Base-by-base conservation (phyloP, 768 basidiomycete species). In the Lentinula boryana region DNA sequence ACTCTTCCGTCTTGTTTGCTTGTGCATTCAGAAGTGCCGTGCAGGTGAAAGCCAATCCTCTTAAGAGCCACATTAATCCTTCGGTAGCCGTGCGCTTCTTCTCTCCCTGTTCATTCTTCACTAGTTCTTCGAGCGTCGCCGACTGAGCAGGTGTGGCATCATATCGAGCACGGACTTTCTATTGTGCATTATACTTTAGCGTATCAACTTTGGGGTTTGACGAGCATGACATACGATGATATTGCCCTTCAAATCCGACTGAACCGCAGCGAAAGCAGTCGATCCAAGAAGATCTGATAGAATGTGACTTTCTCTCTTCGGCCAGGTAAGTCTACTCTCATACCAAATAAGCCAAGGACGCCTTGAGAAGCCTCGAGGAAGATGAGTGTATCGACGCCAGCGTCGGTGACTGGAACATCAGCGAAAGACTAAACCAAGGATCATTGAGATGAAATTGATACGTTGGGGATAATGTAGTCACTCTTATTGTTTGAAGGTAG, bases 141-240 rank as follows among this genome's bases (percentile, higher is more conserved):
- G 89, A 93, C 63, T 83, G 65, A 1, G 73, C 72, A 1, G 91
- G 86, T 4, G 80, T 74, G 0, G 89, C 84, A 27, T 87, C 78
- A 71, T 91, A 92, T 48, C 93, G 86, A 15, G 86, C 79, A 58
- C 87, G 84, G 61, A 97, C 87, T 95, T 99, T 99, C 96, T 97
- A 69, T 35, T 38, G 54, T 48, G 33, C 31, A 55, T 38, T 43
- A 35, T 16, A 58, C n/a, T 60, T 43, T 32, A 33, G 40, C 6
- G 51, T 32, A 50, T 43, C 46, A 16, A 53, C 43, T 41, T 46
- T 40, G 23, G 33, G 27, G 27, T 38, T n/a, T 31, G 35, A 41
- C 41, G 43, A 41, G 61, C 35, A 57, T 63, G 63, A 71, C 84
- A 67, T 68, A 97, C 96, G 54, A 78, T 75, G 74, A 98, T 97